These are phyloP conservation scores for Gelatoporia subvermispora DNA, from an alignment of 768 basidiomycete genomes.

Conservation along the genomic window DNA sequence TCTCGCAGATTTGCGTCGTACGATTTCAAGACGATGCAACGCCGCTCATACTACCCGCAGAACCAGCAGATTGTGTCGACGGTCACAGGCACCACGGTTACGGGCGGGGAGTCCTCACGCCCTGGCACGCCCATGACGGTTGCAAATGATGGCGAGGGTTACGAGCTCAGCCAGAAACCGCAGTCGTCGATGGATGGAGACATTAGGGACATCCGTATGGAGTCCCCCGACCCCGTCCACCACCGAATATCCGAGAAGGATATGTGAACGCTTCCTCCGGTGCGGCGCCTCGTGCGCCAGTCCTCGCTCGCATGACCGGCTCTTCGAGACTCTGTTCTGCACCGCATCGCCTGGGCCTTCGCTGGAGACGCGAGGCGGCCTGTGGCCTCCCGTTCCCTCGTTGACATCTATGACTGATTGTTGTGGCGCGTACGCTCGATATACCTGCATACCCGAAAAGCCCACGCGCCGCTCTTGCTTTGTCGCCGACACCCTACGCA, in stretches of 20 bases:
- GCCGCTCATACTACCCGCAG: slow-evolving; percentile 86
- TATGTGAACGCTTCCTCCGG: background rate
- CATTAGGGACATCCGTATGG: slow-evolving; percentile 7
- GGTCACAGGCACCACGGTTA: slow-evolving; percentile 71
- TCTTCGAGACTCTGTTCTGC: too few relatives aligned
- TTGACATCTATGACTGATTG: too few relatives aligned
- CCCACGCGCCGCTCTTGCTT: too few relatives aligned
- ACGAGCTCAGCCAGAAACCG: slow-evolving; percentile 18
- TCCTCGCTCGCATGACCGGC: too few relatives aligned
- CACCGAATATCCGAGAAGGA: slow-evolving; percentile 8
- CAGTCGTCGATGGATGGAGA: slow-evolving; percentile 8
- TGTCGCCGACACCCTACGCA: too few relatives aligned
- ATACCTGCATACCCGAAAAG: too few relatives aligned
- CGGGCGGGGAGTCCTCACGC: slow-evolving; percentile 65
- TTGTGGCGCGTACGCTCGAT: too few relatives aligned
- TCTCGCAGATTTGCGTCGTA: slow-evolving; percentile 76
- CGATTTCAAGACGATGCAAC: slow-evolving; percentile 88
- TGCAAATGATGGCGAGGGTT: slow-evolving; percentile 17
- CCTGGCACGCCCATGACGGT: slow-evolving; percentile 58
- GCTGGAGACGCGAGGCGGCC: too few relatives aligned
- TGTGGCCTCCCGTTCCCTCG: too few relatives aligned
- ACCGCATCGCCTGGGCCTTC: too few relatives aligned
- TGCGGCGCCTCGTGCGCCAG: too few relatives aligned
- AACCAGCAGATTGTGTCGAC: slow-evolving; percentile 56
- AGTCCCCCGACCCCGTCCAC: background rate